Evolutionary conservation across 2,329 filamentous ascomycete species (phyloP), one percentile per base, ranked within the genome.

Genomic region (Epichloe glyceriae): DNA sequence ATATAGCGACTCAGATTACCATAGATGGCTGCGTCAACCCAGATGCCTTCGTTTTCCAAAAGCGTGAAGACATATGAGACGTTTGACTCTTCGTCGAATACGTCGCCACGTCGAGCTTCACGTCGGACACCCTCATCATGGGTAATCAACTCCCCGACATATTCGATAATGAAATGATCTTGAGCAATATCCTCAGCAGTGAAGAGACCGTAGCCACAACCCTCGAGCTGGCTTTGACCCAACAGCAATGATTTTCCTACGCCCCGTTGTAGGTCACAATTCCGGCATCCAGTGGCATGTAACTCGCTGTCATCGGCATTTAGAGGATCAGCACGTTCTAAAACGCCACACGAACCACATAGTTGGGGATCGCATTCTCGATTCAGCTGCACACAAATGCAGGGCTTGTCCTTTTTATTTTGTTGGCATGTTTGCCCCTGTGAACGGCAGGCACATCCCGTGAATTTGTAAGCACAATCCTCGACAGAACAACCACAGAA

Each of bases 1-100:
- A 93, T 88, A 66, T 89, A 93, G 4, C 88, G 80, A 45, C 85
- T 83, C 55, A 90, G 82, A 62, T 91, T 93, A 47, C 87, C 87
- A 56, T 85, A 85, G 41, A 81, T 80, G 19, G 84, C 86, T 6
- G 82, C 83, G 61, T 93, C 88, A 17, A 93, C 76, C 78, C 78
- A 81, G 38, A 79, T 79, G 41, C 78, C 78, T 56, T 80, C 78
- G 19, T 76, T 70, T 52, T 81, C 78, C 15, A 81, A 65, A 2
- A 82, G 66, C 0, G 77, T 80, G 52, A 82, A 82, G 34, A 80
- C 70, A 51, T 81, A 88, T n/a, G 80, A 83, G 4, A 80, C 75
- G 57, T 78, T 78, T 20, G 78, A 76, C 43, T 73, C 67, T 51
- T 78, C 73, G 50, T 85, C 76, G 51, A 82, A 82, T 6, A 78